Evolutionary conservation across 148 eudicot species (phyloP), one percentile per base, ranked within the genome.

Genomic region (Rhododendron ovatum): DNA sequence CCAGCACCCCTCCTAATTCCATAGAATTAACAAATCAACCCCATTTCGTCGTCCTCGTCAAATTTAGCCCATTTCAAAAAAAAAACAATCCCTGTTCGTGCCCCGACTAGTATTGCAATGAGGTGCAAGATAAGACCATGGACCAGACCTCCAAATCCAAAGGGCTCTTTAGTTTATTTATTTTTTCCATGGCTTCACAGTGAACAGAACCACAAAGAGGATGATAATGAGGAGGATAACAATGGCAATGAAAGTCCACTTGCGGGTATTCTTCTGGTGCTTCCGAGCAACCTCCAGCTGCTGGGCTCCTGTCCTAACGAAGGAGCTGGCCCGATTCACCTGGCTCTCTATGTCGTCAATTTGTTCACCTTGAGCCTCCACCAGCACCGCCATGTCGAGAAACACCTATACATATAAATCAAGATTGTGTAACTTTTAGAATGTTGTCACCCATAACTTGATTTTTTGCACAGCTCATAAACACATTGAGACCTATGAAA

Each of bases 331-430:
- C 83, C 92, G 51, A 9, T 87, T 71, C 53, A 90, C 92, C 14
- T 87, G 90, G 24, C 59, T 83, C 81, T 90, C 90, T 10, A 90
- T 90, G 33, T 90, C 87, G 79, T 90, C 90, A 15, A 90, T 26
- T 45, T 90, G 89, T 67, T 87, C 92, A 18, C 92, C 92, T 37
- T 90, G 92, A 10, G 82, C 67, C 85, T 88, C 83, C 57, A 90
- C 92, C 59, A 90, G 28, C 6, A 90, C 92, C 65, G 90, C 89
- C 90, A 88, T 78, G 57, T 78, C 81, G 5, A 78, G 81, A 12
- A 78, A 78, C 17, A 78, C 81, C 76, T 71, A 71, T 14, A 28
- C 41, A 30, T 30, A 0, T 13, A 30, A 7, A 14, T 71, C 39
- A 12, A 28, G 74, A 8, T 41, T 20, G 28, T 9, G 0, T 10